These are phyloP conservation scores for Neonectria sp. DNA, from an alignment of 2,329 filamentous ascomycete species.

Conservation along the genomic window DNA sequence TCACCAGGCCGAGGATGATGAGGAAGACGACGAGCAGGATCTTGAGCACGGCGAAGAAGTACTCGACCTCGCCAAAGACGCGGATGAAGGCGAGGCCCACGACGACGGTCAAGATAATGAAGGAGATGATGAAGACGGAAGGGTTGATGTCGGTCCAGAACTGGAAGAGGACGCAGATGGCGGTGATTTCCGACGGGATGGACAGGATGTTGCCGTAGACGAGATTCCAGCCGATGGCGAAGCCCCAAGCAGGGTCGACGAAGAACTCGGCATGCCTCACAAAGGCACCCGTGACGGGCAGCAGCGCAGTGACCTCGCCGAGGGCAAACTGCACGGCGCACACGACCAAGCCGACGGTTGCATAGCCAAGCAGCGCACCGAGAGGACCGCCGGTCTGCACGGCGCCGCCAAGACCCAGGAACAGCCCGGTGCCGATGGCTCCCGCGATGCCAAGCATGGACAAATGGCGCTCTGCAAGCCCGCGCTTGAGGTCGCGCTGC, in stretches of 20 bases:
- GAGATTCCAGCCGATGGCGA: slow-evolving; percentile 65
- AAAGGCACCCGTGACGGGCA: slow-evolving; percentile 65
- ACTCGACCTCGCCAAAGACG: slow-evolving; percentile 68
- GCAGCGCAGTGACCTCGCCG: slow-evolving; percentile 64
- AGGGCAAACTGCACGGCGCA: slow-evolving; percentile 66
- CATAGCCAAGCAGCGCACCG: slow-evolving; percentile 62
- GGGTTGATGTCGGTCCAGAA: slow-evolving; percentile 56
- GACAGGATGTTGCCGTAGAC: slow-evolving; percentile 66
- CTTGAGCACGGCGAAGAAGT: slow-evolving; percentile 66
- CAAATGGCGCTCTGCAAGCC: slow-evolving; percentile 54
- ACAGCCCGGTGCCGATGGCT: slow-evolving; percentile 62
- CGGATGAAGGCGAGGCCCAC: slow-evolving; percentile 61
- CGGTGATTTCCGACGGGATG: slow-evolving; percentile 67
- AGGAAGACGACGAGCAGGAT: slow-evolving; percentile 68
- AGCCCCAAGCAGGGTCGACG: slow-evolving; percentile 70
- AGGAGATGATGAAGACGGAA: slow-evolving; percentile 45
- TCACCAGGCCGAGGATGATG: slow-evolving; percentile 61
- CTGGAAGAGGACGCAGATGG: slow-evolving; percentile 55
- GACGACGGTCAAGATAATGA: slow-evolving; percentile 42
- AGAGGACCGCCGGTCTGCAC: slow-evolving; percentile 54
- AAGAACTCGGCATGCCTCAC: slow-evolving; percentile 65
- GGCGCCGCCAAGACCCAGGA: slow-evolving; percentile 59
- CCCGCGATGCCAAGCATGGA: slow-evolving; percentile 69
- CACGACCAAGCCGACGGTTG: slow-evolving; percentile 59
- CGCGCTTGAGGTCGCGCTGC: slow-evolving; percentile 43